A percentile compares a stretch with the other conserved stretches of the same genome.
Evolutionary conservation across 805 yeast genomes (phyloP).

Genomic region (Ogataea minuta): DNA sequence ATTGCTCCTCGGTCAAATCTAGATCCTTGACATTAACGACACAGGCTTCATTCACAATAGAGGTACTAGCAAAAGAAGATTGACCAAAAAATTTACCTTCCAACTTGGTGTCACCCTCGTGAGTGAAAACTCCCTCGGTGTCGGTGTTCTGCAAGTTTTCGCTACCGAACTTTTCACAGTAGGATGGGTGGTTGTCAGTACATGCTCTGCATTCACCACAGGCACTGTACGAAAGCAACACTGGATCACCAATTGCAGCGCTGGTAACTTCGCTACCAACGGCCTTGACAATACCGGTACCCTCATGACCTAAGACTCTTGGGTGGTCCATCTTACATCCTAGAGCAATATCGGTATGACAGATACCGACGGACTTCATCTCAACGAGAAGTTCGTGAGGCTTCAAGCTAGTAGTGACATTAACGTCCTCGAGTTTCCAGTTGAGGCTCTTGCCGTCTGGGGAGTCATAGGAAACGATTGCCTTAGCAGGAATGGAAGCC

Average conservation of each 20-base stretch:
- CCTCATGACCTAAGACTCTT: constrained; percentile 1
- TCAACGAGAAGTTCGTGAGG: constrained; percentile 1
- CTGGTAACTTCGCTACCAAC: neutral
- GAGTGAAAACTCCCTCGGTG: neutral
- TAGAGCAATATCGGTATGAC: constrained; percentile 1
- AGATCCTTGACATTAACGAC: neutral
- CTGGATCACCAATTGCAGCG: neutral
- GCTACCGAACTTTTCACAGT: neutral
- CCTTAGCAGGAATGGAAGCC: neutral
- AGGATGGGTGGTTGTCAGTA: neutral
- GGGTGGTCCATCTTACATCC: neutral
- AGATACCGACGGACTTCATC: neutral
- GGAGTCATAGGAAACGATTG: neutral
- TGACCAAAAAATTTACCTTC: constrained; percentile 1
- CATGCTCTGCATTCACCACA: neutral
- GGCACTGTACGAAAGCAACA: neutral
- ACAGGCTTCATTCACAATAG: neutral
- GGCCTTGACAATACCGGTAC: neutral
- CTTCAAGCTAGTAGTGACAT: neutral
- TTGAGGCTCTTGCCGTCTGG: neutral
- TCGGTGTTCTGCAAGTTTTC: neutral
- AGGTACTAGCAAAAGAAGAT: neutral
- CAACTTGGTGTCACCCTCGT: neutral
- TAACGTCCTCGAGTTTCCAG: neutral
- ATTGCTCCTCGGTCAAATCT: neutral